These are phyloP conservation scores for Zygoascus bituminiphila DNA, from an alignment of 805 yeast genomes.

Conservation along the genomic window DNA sequence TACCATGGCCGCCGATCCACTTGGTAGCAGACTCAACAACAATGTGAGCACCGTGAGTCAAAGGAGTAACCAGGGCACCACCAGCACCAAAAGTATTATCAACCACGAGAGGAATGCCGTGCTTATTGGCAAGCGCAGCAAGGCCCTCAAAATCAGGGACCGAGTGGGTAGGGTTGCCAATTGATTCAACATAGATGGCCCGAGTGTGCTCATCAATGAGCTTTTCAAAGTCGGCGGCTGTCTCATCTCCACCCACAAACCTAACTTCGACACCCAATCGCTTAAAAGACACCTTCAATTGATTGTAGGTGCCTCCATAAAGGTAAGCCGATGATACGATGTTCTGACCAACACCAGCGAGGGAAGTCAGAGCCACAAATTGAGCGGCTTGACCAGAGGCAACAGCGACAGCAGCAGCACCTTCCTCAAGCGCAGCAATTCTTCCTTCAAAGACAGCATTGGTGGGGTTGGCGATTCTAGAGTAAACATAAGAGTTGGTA, in stretches of 20 bases:
- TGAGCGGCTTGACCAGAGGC: slow-evolving; percentile 98
- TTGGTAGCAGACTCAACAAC: slow-evolving; percentile 92
- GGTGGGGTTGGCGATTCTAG: slow-evolving; percentile 90
- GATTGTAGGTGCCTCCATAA: slow-evolving; percentile 96
- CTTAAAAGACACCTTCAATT: slow-evolving; percentile 86
- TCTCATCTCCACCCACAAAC: slow-evolving; percentile 73
- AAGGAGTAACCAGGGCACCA: slow-evolving; percentile 77
- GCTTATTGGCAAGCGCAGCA: slow-evolving; percentile 67
- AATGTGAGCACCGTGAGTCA: slow-evolving; percentile 85
- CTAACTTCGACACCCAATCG: slow-evolving; percentile 79
- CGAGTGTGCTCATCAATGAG: slow-evolving; percentile 77
- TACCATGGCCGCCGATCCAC: slow-evolving; percentile 98
- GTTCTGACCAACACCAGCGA: slow-evolving; percentile 86
- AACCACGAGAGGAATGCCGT: slow-evolving; percentile 84
- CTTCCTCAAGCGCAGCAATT: slow-evolving; percentile 87
- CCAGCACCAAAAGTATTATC: slow-evolving; percentile 98
- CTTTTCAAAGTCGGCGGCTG: slow-evolving; percentile 61
- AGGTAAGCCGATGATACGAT: slow-evolving; percentile 76
- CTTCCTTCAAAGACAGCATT: slow-evolving; percentile 85
- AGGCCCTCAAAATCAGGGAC: slow-evolving; percentile 84
- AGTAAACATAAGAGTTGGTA: slow-evolving; percentile 78
- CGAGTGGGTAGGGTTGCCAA: slow-evolving; percentile 89
- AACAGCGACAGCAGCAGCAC: slow-evolving; percentile 82
- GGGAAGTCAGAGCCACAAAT: slow-evolving; percentile 68
- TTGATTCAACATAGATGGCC: slow-evolving; percentile 81